Evolutionary conservation across 2,329 filamentous ascomycete genomes (phyloP).

Genomic region (Xylaria arbuscula): DNA sequence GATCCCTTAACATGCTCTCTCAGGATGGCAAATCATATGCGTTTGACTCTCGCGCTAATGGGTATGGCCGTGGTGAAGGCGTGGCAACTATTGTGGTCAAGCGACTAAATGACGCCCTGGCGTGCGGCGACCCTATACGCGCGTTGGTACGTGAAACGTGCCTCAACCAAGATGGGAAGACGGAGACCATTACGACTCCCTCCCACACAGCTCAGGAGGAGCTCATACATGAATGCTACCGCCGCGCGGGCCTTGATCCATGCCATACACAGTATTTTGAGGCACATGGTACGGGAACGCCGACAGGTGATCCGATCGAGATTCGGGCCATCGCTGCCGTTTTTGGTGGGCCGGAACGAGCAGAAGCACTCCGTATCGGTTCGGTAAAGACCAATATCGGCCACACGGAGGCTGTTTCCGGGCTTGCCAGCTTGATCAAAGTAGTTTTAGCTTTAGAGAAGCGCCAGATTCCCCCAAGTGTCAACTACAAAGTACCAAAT

Average conservation of each 20-base stretch:
- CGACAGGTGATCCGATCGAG: conserved; percentile 55
- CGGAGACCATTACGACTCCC: conserved; percentile 37
- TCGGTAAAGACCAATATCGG: background rate
- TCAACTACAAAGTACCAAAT: conserved; percentile 40
- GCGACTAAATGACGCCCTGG: background rate
- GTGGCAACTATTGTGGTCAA: background rate
- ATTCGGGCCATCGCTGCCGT: conserved; percentile 47
- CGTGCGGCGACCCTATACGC: background rate
- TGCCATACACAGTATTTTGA: conserved; percentile 35
- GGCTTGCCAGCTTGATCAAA: background rate
- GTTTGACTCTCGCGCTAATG: background rate
- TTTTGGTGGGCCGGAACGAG: background rate
- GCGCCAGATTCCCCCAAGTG: conserved; percentile 44
- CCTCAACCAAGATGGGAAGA: conserved; percentile 34
- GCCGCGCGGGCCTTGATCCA: conserved; percentile 30
- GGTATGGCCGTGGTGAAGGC: background rate
- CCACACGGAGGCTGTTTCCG: background rate
- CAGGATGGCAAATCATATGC: background rate
- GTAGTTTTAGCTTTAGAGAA: background rate
- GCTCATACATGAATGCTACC: conserved; percentile 39
- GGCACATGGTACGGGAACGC: conserved; percentile 53
- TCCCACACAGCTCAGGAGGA: conserved; percentile 33
- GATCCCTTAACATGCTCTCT: background rate
- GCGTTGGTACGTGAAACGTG: conserved; percentile 20
- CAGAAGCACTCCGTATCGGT: background rate